phyloP scores from a whole-genome alignment of 352 stramenopile species.

The Pythium dissotocum region DNA sequence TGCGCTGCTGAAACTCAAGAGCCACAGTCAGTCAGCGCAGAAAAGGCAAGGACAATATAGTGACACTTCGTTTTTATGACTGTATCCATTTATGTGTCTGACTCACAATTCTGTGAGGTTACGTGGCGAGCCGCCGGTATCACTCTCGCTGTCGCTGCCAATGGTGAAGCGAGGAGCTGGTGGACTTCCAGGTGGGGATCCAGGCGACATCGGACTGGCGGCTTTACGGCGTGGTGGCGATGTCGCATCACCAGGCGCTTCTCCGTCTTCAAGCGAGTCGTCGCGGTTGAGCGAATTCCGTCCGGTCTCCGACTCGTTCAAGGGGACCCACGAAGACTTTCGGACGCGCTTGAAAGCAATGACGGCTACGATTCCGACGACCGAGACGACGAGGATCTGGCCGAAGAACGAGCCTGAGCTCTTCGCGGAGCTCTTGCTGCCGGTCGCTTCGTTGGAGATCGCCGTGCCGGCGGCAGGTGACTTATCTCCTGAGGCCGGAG shows the following conservation, averaged over 20 bases:
- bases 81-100: constrained; percentile 25
- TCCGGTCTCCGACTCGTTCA: constrained; percentile 24
- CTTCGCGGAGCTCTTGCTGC: constrained; percentile 19
- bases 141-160: constrained; percentile 31
- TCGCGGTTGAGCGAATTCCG: constrained; percentile 17
- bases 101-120: constrained; percentile 18
- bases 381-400: constrained; percentile 50
- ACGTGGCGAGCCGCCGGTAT: constrained; percentile 26
- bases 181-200: constrained; percentile 1
- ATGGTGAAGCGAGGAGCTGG: constrained; percentile 32
- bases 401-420: constrained; percentile 43
- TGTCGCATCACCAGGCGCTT: neutral
- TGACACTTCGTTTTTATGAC: constrained; percentile 20
- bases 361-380: constrained; percentile 57
- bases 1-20: neutral
- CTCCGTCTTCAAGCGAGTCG: constrained; percentile 18
- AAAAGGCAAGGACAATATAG: neutral
- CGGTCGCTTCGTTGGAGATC: constrained; percentile 22
- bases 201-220: constrained; percentile 23
- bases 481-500: neutral
- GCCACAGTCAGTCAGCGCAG: too few relatives aligned
- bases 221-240: constrained; percentile 25
- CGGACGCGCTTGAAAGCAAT: constrained; percentile 54
- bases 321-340: constrained; percentile 46
- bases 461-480: neutral